Conservation (phyloP, 2,329 filamentous ascomycete genomes). For the Diaporthe citrichinensis region DNA sequence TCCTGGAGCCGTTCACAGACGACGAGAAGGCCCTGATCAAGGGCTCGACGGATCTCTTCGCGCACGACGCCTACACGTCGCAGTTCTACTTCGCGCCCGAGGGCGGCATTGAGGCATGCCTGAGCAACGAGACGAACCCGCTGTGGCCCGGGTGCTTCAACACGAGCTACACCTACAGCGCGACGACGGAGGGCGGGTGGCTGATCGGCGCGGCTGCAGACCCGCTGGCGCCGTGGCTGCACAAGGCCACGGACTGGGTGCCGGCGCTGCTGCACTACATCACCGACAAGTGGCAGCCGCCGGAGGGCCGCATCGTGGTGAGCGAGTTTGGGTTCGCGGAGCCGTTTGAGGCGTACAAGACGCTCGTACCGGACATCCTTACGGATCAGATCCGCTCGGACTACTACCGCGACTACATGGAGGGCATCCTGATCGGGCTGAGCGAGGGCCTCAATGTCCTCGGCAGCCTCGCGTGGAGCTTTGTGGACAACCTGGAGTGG, state of each 20-base stretch:
- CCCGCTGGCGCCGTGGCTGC: no score
- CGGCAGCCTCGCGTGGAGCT: slow-evolving; percentile 23
- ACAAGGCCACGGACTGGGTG: no score
- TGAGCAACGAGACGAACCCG: no score
- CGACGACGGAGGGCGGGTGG: no score
- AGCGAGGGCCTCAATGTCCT: no score
- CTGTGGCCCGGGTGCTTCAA: slow-evolving; percentile 34
- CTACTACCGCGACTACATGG: slow-evolving; percentile 35
- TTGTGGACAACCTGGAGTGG: slow-evolving; percentile 37
- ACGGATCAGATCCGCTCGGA: slow-evolving; percentile 37
- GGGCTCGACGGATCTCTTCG: slow-evolving; percentile 30
- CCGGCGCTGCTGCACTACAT: no score
- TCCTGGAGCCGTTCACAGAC: slow-evolving; percentile 35
- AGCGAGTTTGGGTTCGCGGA: no score
- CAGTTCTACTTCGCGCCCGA: slow-evolving; percentile 37
- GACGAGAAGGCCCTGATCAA: slow-evolving; percentile 28
- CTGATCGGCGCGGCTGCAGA: no score
- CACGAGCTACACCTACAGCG: background rate
- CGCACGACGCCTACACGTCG: slow-evolving; percentile 38
- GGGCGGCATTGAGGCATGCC: slow-evolving; percentile 25
- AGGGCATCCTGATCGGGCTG: slow-evolving; percentile 16
- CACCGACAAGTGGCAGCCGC: no score
- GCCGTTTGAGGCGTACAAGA: background rate
- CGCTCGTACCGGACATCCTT: slow-evolving; percentile 27
- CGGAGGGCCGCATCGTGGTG: no score